phyloP scores from a whole-genome alignment of 2,329 filamentous ascomycete genomes.

The Allantophomopsis lycopodina region DNA sequence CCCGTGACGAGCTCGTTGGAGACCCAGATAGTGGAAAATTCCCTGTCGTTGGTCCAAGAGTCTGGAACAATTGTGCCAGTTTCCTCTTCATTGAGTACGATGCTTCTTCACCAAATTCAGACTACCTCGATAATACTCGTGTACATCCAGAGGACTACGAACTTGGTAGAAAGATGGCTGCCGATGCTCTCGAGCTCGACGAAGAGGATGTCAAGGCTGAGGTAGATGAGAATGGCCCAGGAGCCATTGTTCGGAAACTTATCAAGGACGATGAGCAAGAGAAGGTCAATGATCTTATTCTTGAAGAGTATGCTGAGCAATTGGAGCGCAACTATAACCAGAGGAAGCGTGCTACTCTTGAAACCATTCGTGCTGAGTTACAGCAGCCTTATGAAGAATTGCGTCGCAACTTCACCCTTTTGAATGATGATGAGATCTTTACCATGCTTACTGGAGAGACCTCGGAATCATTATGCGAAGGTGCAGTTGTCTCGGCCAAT shows the following conservation, averaged over 20 bases:
- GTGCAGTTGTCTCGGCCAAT: slow-evolving; percentile 86
- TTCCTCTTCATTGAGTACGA: slow-evolving; percentile 89
- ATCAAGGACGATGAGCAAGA: slow-evolving; percentile 90
- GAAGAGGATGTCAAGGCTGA: slow-evolving; percentile 97
- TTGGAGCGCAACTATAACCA: slow-evolving; percentile 87
- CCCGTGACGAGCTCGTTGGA: slow-evolving; percentile 77
- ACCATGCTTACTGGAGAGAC: slow-evolving; percentile 96
- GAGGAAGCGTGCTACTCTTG: slow-evolving; percentile 86
- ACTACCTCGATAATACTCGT: slow-evolving; percentile 92
- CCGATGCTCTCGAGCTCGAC: slow-evolving; percentile 88
- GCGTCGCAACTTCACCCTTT: slow-evolving; percentile 59
- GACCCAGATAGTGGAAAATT: slow-evolving; percentile 68
- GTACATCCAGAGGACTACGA: slow-evolving; percentile 98
- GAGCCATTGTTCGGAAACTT: slow-evolving; percentile 87
- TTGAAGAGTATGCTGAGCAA: slow-evolving; percentile 96
- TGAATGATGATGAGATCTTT: slow-evolving; percentile 71
- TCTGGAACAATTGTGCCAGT: slow-evolving; percentile 95
- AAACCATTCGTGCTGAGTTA: slow-evolving; percentile 89
- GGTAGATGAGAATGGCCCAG: slow-evolving; percentile 76
- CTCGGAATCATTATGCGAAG: slow-evolving; percentile 64
- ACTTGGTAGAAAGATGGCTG: slow-evolving; percentile 94
- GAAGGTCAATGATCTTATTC: slow-evolving; percentile 86
- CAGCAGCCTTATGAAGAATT: slow-evolving; percentile 91
- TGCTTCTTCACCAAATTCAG: slow-evolving; percentile 64
- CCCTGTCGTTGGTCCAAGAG: slow-evolving; percentile 73